Percentiles rank a stretch among this genome's conserved stretches.
These are phyloP conservation scores for Leccinellum albellum DNA, from an alignment of 768 basidiomycete genomes.

Conservation along the genomic window DNA sequence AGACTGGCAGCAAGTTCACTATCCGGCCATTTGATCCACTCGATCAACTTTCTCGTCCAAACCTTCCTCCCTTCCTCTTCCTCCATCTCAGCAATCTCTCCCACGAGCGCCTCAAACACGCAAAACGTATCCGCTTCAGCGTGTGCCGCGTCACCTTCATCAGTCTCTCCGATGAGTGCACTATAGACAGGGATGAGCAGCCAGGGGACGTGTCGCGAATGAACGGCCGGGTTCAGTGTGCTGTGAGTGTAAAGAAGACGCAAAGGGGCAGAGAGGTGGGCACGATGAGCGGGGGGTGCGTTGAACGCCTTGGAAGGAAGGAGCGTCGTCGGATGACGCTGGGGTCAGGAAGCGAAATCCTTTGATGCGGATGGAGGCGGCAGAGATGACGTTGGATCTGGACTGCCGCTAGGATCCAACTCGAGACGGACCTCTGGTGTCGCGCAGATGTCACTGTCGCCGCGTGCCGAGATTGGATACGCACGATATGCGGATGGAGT, in stretches of 20 bases:
- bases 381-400: neutral
- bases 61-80: conserved; percentile 57
- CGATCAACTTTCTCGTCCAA: conserved; percentile 64
- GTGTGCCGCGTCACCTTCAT: conserved; percentile 58
- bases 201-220: conserved; percentile 65
- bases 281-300: conserved; percentile 49
- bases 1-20: conserved; percentile 54
- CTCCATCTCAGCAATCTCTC: conserved; percentile 71
- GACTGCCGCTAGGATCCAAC: conserved; percentile 16
- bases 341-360: conserved; percentile 23
- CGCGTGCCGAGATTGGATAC: conserved; percentile 54
- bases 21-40: conserved; percentile 61
- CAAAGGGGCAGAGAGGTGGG: conserved; percentile 59
- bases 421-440: conserved; percentile 44
- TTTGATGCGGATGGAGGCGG: conserved; percentile 34
- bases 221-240: conserved; percentile 65
- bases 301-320: conserved; percentile 44
- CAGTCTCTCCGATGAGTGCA: conserved; percentile 56
- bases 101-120: conserved; percentile 71
- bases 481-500: conserved; percentile 45
- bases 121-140: conserved; percentile 81
- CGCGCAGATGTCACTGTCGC: conserved; percentile 11
- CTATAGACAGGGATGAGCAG: conserved; percentile 68
- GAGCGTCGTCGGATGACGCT: conserved; percentile 40
- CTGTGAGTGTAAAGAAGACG: conserved; percentile 71